phyloP scores from a whole-genome alignment of 2,329 filamentous ascomycete genomes.

The Sclerotinia spermophila region DNA sequence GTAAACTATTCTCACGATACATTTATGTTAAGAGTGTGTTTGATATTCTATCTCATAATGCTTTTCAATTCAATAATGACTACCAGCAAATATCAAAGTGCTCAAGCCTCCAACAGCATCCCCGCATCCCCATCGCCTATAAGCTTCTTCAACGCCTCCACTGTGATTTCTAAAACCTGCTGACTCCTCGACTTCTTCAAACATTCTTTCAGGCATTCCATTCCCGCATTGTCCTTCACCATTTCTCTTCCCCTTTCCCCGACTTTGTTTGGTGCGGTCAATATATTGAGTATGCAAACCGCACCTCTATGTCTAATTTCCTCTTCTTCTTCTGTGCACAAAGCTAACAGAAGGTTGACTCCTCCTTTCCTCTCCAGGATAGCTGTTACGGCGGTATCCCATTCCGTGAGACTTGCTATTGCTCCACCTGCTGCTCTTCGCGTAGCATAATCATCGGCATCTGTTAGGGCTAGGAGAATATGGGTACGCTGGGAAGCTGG shows the following conservation, averaged over 20 bases:
- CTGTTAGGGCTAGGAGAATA: conserved; percentile 80
- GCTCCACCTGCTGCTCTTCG: conserved; percentile 84
- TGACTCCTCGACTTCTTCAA: conserved; percentile 65
- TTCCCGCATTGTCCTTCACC: conserved; percentile 58
- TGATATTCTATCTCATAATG: not conserved
- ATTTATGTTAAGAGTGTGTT: not conserved
- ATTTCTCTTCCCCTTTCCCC: conserved; percentile 58
- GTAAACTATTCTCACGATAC: not conserved
- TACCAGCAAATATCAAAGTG: not conserved
- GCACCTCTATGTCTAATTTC: conserved; percentile 69
- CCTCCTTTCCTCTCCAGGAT: conserved; percentile 70
- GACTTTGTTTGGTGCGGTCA: conserved; percentile 61
- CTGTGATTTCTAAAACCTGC: conserved; percentile 67
- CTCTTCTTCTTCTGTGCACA: conserved; percentile 72
- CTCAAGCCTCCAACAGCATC: conserved; percentile 5
- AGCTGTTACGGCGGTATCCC: conserved; percentile 68
- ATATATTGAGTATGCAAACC: conserved; percentile 71
- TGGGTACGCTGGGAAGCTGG: conserved; percentile 73
- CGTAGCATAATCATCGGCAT: conserved; percentile 77
- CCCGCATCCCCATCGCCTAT: conserved; percentile 22
- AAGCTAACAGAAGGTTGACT: conserved; percentile 69
- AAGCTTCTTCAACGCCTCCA: conserved; percentile 64
- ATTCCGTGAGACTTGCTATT: conserved; percentile 76
- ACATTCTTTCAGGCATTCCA: conserved; percentile 65
- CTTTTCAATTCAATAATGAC: not conserved